These are phyloP conservation scores for Exsudoporus floridanus DNA, from an alignment of 1,284 basidiomycete species.

Conservation along the genomic window DNA sequence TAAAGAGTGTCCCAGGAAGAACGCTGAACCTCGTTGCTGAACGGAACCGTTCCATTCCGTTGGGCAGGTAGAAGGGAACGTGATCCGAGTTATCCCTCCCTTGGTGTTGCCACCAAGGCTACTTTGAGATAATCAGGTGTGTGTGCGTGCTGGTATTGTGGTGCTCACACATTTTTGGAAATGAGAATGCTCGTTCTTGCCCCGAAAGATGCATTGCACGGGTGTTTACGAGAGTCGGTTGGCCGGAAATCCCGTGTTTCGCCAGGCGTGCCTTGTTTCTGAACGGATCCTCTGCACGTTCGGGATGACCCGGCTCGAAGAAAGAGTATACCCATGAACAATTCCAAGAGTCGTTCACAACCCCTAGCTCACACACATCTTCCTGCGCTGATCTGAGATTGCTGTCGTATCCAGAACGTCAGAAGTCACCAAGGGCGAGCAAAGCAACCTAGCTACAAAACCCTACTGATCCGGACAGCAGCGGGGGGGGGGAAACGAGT, in stretches of 20 bases:
- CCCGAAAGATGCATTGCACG: slow-evolving; percentile 4
- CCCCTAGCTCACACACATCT: slow-evolving; percentile 2
- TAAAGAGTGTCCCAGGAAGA: slow-evolving; percentile 23
- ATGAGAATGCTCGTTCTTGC: slow-evolving; percentile 14
- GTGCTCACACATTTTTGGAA: slow-evolving; percentile 19
- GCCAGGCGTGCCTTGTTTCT: not conserved
- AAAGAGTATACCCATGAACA: not conserved
- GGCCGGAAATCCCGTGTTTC: slow-evolving; percentile 14
- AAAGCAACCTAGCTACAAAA: slow-evolving; percentile 7
- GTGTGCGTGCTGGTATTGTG: slow-evolving; percentile 2
- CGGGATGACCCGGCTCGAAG: not conserved
- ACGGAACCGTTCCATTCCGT: slow-evolving; percentile 14
- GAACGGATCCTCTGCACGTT: slow-evolving; percentile 4
- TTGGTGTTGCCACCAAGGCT: slow-evolving; percentile 10
- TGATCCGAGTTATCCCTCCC: slow-evolving; percentile 11
- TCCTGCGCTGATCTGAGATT: slow-evolving; percentile 24
- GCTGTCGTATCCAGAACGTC: slow-evolving; percentile 5
- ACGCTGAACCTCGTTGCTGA: slow-evolving; percentile 2
- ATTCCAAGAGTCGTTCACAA: not conserved
- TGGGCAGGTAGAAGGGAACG: slow-evolving; percentile 11
- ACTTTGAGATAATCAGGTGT: slow-evolving; percentile 15
- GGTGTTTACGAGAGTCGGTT: slow-evolving; percentile 13
- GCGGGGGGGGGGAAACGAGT: not conserved
- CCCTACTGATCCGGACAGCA: slow-evolving; percentile 25
- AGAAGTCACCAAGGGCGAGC: slow-evolving; percentile 14